Evolutionary conservation across 1,139 yeast genomes (phyloP).

Genomic region (Kluyveromyces sp.): DNA sequence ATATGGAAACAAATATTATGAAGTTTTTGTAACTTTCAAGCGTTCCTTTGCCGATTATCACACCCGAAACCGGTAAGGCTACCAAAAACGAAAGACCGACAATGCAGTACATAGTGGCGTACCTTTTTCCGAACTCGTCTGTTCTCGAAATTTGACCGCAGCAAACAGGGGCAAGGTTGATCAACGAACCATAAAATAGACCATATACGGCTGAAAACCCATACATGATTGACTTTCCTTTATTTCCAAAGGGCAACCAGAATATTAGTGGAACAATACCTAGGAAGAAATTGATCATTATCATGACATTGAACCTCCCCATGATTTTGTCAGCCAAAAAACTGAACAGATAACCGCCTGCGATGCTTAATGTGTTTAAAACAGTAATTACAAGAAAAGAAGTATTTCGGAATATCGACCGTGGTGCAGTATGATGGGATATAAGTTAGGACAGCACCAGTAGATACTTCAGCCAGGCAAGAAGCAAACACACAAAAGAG

Average conservation of each 20-base stretch:
- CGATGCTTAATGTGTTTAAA: constrained; percentile 28
- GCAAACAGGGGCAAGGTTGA: constrained; percentile 42
- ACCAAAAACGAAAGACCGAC: constrained; percentile 40
- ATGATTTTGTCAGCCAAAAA: constrained; percentile 38
- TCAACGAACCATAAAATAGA: constrained; percentile 37
- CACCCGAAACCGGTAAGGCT: constrained; percentile 46
- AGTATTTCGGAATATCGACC: constrained; percentile 9
- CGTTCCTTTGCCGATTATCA: constrained; percentile 37
- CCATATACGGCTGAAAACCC: constrained; percentile 38
- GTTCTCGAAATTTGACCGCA: constrained; percentile 39
- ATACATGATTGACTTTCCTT: constrained; percentile 17
- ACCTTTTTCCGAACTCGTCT: constrained; percentile 40
- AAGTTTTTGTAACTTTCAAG: constrained; percentile 31
- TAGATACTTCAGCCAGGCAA: constrained; percentile 20
- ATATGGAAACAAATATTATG: constrained; percentile 34
- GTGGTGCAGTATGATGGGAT: constrained; percentile 15
- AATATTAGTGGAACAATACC: constrained; percentile 36
- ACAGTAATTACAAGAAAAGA: constrained; percentile 13
- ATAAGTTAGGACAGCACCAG: constrained; percentile 33
- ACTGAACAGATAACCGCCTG: constrained; percentile 47
- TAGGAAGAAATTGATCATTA: constrained; percentile 32
- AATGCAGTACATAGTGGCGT: constrained; percentile 41
- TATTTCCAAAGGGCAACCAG: constrained; percentile 49
- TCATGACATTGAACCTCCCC: constrained; percentile 48
- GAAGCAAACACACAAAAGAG: constrained; percentile 22